Percentiles rank a stretch among this genome's conserved stretches.
Evolutionary conservation across 2,329 filamentous ascomycete species (phyloP).

Genomic region (Phialophora expanda): DNA sequence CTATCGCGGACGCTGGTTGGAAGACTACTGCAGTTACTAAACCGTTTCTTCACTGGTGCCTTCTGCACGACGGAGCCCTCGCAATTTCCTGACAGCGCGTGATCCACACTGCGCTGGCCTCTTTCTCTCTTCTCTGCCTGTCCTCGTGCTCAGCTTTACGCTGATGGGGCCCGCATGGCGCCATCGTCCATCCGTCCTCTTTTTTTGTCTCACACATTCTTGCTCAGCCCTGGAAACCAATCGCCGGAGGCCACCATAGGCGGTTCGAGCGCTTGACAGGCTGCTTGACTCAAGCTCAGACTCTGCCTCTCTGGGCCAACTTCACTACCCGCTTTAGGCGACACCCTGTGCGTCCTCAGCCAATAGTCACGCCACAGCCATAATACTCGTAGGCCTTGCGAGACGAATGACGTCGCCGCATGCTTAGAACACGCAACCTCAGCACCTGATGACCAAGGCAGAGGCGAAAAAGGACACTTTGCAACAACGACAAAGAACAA

Average conservation of each 20-base stretch:
- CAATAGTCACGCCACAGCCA: conserved; percentile 35
- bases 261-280: conserved; percentile 2
- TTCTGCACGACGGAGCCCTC: conserved; percentile 24
- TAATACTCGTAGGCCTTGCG: conserved; percentile 30
- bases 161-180: conserved; percentile 4
- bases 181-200: conserved; percentile 10
- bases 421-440: conserved; percentile 21
- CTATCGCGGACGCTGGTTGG: conserved; percentile 16
- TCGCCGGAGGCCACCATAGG: not conserved
- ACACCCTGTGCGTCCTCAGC: conserved; percentile 21
- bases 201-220: conserved; percentile 18
- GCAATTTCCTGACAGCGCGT: conserved; percentile 34
- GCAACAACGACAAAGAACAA: conserved; percentile 18
- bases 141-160: conserved; percentile 24
- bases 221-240: conserved; percentile 12
- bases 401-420: conserved; percentile 26
- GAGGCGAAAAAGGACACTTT: conserved; percentile 18
- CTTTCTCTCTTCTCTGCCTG: conserved; percentile 3
- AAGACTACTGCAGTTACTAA: conserved; percentile 25
- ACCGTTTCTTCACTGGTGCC: conserved; percentile 10
- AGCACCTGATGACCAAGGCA: conserved; percentile 10
- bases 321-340: conserved; percentile 23
- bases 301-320: conserved; percentile 1
- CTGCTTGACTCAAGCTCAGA: conserved; percentile 6
- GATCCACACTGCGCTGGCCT: conserved; percentile 25